phyloP scores from a whole-genome alignment of 345 rosid genomes.

The Salix koriyanagi region DNA sequence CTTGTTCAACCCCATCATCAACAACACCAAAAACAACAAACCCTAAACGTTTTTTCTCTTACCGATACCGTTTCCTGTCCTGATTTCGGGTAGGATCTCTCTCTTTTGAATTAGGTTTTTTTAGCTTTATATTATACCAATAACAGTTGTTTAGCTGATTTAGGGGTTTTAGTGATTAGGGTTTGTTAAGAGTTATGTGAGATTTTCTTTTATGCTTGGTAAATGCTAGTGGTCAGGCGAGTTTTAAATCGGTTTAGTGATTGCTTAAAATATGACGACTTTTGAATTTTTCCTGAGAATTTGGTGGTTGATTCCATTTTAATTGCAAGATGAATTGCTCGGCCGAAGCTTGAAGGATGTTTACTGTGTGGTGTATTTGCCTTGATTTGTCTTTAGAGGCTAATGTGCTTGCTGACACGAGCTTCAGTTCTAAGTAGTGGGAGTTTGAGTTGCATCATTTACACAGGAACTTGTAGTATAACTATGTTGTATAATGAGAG shows the following conservation, averaged over 20 bases:
- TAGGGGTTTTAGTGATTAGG: background rate
- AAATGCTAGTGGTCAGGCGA: background rate
- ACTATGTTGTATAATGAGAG: background rate
- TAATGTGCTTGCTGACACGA: background rate
- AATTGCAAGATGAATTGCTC: background rate
- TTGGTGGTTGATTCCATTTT: background rate
- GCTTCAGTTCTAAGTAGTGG: background rate
- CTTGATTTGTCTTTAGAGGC: background rate
- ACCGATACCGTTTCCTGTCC: conserved; percentile 28
- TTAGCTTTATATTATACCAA: background rate
- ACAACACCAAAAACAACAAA: conserved; percentile 39
- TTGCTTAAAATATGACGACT: background rate
- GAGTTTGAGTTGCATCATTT: background rate
- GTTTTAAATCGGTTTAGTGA: background rate
- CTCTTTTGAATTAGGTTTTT: background rate
- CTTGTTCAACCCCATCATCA: background rate
- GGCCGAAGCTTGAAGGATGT: background rate
- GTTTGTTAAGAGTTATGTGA: background rate
- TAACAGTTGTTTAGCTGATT: background rate
- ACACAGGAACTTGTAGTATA: background rate
- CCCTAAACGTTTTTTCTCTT: conserved; percentile 27
- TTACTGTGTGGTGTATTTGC: background rate
- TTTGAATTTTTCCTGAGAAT: background rate
- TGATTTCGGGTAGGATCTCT: conserved; percentile 46
- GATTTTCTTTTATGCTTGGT: background rate